Base-by-base conservation (phyloP, 2,329 filamentous ascomycete species). In the Fusarium floridanum region DNA sequence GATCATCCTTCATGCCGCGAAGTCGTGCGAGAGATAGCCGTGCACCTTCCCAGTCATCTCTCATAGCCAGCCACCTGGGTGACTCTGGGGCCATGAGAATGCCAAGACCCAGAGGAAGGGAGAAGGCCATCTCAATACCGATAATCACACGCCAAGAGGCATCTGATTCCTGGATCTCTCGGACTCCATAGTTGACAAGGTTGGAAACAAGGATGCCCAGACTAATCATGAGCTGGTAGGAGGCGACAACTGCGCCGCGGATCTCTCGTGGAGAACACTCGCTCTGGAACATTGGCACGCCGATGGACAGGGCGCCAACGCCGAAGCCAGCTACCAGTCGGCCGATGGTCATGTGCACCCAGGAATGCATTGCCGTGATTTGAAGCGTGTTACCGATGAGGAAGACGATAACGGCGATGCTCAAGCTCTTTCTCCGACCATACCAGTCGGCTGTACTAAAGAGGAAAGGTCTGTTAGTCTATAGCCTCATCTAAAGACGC, bases 171-270 rank as follows among this genome's bases (percentile, higher is more conserved):
- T 86, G 62, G 70, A 87, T 84, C 32, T 75, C 76, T 22, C 84
- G 81, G n/a, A 86, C 84, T 56, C 86, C 87, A 66, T 84, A 89
- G 80, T 90, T 90, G 77, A 90, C 84, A 64, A 86, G 82, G 76
- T 88, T 87, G 59, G 87, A 84, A 22, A 87, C 80, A 66, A 90
- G 88, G 72, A 94, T 93, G 24, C 92, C 92, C 32, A 93, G 84
- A 1, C 91, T 93, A 81, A 93, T 92, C 83, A 93, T 90, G 8
- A 93, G 87, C 82, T 94, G 92, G 81, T 93, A 93, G 24, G 88
- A 90, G 5, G 87, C 86, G 20, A 92, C 88, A 53, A 92, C 87
- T 53, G 89, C 87, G 73, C 90, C 90, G 71, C 91, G 88, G 70
- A 92, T 90, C 76, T 89, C 86, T 17, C 86, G 85, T 2, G 91